phyloP scores from a whole-genome alignment of 352 stramenopile genomes.

The Pseudoperonospora humuli region DNA sequence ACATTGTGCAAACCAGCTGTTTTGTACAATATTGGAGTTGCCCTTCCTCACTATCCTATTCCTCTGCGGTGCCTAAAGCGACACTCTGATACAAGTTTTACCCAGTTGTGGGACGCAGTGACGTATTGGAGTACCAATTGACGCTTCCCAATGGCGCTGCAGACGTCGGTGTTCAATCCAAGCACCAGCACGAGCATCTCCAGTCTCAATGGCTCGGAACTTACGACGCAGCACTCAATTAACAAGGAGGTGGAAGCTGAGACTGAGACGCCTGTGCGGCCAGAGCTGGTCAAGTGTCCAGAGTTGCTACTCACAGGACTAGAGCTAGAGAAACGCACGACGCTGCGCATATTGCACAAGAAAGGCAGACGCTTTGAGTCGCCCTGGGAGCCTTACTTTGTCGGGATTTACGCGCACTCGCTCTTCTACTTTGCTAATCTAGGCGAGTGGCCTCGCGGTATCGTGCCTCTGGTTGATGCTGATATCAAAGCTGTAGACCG shows the following conservation, averaged over 20 bases:
- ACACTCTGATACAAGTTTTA: no score
- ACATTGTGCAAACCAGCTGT: no score
- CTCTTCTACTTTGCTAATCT: constrained; percentile 64
- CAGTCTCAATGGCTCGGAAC: no score
- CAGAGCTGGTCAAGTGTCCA: constrained; percentile 30
- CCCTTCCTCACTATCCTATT: no score
- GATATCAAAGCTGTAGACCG: constrained; percentile 48
- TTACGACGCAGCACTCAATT: constrained; percentile 15
- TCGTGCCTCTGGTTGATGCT: constrained; percentile 44
- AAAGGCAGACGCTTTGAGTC: constrained; percentile 66
- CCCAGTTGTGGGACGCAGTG: no score
- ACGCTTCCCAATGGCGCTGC: no score
- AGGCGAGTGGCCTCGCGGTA: constrained; percentile 37
- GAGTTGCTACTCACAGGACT: constrained; percentile 39
- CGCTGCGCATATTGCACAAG: constrained; percentile 44
- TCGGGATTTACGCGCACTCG: constrained; percentile 49
- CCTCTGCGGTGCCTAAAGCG: no score
- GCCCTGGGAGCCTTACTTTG: constrained; percentile 46
- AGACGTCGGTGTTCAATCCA: no score
- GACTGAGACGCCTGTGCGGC: constrained; percentile 1
- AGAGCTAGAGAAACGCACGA: constrained; percentile 36
- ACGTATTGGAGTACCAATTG: no score
- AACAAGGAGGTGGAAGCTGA: not conserved
- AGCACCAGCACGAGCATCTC: no score
- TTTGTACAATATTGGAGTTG: no score